These are phyloP conservation scores for Corrigiola litoralis DNA, from an alignment of 179 eudicot genomes.

Conservation along the genomic window DNA sequence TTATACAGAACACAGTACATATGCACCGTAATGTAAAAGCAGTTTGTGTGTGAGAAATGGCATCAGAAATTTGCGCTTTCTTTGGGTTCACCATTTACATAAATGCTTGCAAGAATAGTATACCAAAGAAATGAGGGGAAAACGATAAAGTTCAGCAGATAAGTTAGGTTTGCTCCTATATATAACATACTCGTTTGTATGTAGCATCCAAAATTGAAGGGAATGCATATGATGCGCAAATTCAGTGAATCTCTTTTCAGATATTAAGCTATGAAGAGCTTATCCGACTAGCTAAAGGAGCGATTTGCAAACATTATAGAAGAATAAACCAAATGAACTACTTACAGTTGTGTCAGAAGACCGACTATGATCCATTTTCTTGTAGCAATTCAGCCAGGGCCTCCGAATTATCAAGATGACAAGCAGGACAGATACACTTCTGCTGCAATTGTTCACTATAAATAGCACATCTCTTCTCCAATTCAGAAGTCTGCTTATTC, in stretches of 20 bases:
- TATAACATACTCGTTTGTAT: too few species aligned
- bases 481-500: constrained; percentile 58
- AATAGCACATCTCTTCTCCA: constrained; percentile 50
- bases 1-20: neutral
- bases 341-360: constrained; percentile 27
- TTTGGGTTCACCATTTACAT: neutral
- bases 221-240: neutral
- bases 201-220: neutral
- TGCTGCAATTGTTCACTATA: constrained; percentile 69
- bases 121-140: neutral
- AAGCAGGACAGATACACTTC: constrained; percentile 56
- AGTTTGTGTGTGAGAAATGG: neutral
- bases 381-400: constrained; percentile 53
- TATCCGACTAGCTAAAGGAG: neutral
- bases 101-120: neutral
- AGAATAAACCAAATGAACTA: constrained; percentile 2
- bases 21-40: neutral
- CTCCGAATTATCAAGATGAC: constrained; percentile 58
- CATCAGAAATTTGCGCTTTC: neutral
- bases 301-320: neutral
- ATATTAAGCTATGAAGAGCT: neutral
- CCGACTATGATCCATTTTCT: constrained; percentile 31
- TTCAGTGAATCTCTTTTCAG: neutral
- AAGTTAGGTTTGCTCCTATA: neutral
- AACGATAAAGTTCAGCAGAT: neutral